Evolutionary conservation across 345 rosid genomes (phyloP), one percentile per base, ranked within the genome.

Genomic region (Mangifera indica): DNA sequence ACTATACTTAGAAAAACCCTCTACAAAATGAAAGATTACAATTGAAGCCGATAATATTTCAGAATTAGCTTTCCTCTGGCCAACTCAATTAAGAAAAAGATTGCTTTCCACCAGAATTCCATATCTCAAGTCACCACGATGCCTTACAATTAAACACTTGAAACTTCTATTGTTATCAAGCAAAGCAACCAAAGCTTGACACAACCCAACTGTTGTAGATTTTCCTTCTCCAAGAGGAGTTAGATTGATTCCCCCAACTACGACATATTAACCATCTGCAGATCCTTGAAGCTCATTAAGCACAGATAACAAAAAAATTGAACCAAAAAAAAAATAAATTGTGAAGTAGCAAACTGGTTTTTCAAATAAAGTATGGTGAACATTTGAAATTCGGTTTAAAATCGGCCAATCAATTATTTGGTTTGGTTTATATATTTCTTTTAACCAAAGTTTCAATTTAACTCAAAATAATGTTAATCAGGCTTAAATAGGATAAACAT

Each of bases 191-290:
- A 91, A 81, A 54, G 99, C 96, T 85, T 95, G 99, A 68, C 98
- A 92, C 73, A 95, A 89, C 4, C 98, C 97, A 42, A 94, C 97
- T 15, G 97, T 92, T 46, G 99, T 95, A 8, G 96, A 88, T 69
- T 95, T 95, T 81, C 99, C 99, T 81, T 95, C 99, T 40, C 99
- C 99, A 42, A 95, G 93, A 42, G 98, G 99, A 63, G 99, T 92
- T n/a, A 98, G 99, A 70, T 98, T 92, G 61, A 92, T 95, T 70
- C 99, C 99, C 61, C 98, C 99, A 48, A 95, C 97, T 77, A 92
- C 98, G 67, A 92, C 97, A 75, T 91, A 95, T 76, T 88, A 95
- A 1, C 98, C 99, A 81, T 92, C 91, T 40, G 74, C 74, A 76
- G 81, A 80, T 79, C 82, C 91, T 83, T 90, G 63, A 67, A 90